Percentiles rank a stretch among this genome's conserved stretches.
Evolutionary conservation across 495 filamentous ascomycete species (phyloP).

Genomic region (Penicillium paradoxum): DNA sequence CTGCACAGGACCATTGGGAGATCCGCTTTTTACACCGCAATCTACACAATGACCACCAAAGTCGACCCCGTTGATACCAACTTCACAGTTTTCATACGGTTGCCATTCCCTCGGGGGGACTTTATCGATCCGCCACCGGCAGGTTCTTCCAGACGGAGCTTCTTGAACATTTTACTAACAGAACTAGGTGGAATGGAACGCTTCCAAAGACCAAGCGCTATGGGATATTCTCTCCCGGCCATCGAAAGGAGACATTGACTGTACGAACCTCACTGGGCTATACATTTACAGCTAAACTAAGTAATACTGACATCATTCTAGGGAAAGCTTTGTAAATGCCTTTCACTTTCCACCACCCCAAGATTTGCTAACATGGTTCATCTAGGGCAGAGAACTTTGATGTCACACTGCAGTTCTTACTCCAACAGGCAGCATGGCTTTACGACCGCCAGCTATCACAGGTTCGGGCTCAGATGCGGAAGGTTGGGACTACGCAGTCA

Average conservation of each 20-base stretch:
- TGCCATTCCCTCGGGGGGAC: conserved; percentile 80
- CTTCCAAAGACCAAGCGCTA: conserved; percentile 76
- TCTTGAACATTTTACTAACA: conserved; percentile 6
- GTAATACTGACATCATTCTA: conserved; percentile 41
- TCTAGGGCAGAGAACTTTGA: conserved; percentile 57
- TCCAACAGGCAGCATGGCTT: conserved; percentile 92
- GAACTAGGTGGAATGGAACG: conserved; percentile 63
- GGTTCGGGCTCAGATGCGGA: conserved; percentile 85
- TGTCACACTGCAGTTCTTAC: conserved; percentile 80
- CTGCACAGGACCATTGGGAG: neutral
- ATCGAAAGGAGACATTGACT: conserved; percentile 70
- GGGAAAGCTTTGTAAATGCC: conserved; percentile 74
- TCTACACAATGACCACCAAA: conserved; percentile 15
- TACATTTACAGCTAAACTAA: neutral
- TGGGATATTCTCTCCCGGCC: conserved; percentile 82
- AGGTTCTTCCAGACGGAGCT: conserved; percentile 23
- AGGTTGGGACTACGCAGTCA: conserved; percentile 52
- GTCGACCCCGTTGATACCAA: conserved; percentile 29
- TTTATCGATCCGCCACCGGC: conserved; percentile 89
- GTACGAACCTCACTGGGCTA: conserved; percentile 44
- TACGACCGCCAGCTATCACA: conserved; percentile 87
- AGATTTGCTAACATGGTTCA: conserved; percentile 5
- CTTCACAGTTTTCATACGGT: conserved; percentile 75
- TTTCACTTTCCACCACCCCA: conserved; percentile 6
- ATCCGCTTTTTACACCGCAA: neutral